Conservation (phyloP, 169 alveolate species). For the Eimeria sp. region DNA sequence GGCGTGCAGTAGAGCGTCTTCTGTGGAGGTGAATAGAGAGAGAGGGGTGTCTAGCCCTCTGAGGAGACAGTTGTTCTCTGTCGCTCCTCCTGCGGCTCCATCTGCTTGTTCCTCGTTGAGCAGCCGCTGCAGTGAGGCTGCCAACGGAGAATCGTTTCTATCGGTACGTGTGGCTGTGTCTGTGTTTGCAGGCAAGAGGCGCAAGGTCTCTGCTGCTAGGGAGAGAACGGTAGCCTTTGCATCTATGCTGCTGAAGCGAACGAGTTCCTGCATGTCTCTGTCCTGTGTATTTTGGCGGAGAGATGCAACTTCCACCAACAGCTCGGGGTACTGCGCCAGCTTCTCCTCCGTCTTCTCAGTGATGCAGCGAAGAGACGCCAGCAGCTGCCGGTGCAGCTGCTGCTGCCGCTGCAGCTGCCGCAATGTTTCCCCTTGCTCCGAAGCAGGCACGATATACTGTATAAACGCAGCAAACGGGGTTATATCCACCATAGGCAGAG, state of each 20-base stretch:
- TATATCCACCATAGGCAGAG: constrained; percentile 18
- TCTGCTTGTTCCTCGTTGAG: not conserved
- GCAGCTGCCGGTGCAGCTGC: not conserved
- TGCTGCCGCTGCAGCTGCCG: constrained; percentile 61
- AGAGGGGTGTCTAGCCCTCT: constrained; percentile 27
- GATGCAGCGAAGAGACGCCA: constrained; percentile 4
- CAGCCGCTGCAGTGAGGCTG: not conserved
- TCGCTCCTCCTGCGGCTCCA: not conserved
- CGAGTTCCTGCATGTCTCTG: constrained; percentile 25
- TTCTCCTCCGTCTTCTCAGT: constrained; percentile 1
- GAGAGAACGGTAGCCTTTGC: not conserved
- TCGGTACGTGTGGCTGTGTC: too few species aligned
- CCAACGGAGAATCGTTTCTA: too few species aligned
- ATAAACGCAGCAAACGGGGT: not conserved
- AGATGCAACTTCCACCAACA: constrained; percentile 20
- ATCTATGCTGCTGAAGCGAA: not conserved
- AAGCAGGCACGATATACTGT: constrained; percentile 8
- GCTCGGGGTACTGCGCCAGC: constrained; percentile 19
- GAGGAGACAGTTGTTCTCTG: not conserved
- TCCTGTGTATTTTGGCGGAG: constrained; percentile 12
- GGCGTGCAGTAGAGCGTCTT: not conserved
- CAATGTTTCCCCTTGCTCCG: constrained; percentile 40
- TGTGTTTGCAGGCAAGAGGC: not conserved
- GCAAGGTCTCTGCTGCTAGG: constrained; percentile 26
- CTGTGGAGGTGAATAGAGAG: not conserved